Base-by-base conservation (phyloP, 2,329 filamentous ascomycete species). In the Pyricularia sp. region DNA sequence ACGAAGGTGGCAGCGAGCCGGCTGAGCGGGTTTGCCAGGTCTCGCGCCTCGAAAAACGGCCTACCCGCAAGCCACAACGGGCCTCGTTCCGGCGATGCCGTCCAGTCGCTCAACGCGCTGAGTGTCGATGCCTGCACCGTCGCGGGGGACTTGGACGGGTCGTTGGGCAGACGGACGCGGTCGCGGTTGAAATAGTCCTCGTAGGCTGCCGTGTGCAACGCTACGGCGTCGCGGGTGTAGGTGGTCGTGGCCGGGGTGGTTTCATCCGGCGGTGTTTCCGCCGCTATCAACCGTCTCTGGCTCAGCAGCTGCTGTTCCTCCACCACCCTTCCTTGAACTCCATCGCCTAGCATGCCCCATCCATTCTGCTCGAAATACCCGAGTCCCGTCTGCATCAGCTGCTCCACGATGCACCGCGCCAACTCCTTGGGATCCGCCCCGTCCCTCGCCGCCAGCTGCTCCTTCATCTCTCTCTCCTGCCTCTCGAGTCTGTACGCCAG, bases 1-100 rank as follows among this genome's bases (percentile, higher is more conserved):
- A 73, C 55, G 0, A 71, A 4, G 0, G 36, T 70, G 1, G 70
- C 71, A 1, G 69, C 69, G 5, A 72, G 67, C 58, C 68, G 68
- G 4, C 69, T 68, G 2, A 72, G 17, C 0, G 70, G 68, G 20
- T 71, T 72, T 11, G 70, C 25, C n/a, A 31, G n/a, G 2, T 69
- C 67, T 1, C 67, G 59, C 20, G 17, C 20, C 11, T 67, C 59
- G 0, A 67, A 3, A 0, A 63, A 17, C 3, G 69, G 68, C 0
- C 25, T 6, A 7, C 71, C 71, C 0, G 73, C 58, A 69, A 1
- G 17, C 73, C 73, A 74, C 4, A 73, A 3, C 0, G 26, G 9
- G 4, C 64, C 31, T 1, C 28, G 30, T 10, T 12, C 64, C 20
- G 11, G 20, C 1, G 64, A 42, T 3, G 64, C 64, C 11, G 64